Evolutionary conservation across 805 yeast species (phyloP).

Genomic region (Candida wancherniae): DNA sequence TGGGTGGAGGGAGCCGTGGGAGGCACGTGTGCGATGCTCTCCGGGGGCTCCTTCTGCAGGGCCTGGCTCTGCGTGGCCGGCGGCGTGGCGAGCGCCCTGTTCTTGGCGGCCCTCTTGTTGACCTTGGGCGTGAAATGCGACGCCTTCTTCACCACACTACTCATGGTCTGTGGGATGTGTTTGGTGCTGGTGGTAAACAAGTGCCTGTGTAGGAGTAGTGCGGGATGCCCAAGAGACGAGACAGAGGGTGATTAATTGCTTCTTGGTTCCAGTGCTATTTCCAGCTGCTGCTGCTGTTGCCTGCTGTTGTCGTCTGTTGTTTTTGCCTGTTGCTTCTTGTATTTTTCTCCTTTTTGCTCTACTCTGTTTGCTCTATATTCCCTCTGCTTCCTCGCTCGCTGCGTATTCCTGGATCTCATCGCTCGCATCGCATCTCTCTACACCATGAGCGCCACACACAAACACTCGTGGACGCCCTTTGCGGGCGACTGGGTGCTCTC

Average conservation of each 20-base stretch:
- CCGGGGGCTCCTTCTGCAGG: slow-evolving; percentile 1
- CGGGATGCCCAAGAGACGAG: too few relatives aligned
- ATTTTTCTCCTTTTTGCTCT: background rate
- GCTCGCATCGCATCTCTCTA: background rate
- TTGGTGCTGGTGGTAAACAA: background rate
- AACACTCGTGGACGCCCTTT: slow-evolving; percentile 19
- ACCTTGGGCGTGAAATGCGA: slow-evolving; percentile 64
- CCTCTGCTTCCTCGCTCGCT: background rate
- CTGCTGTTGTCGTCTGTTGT: background rate
- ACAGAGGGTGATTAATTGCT: too few relatives aligned
- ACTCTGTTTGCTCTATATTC: too few relatives aligned
- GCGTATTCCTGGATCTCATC: background rate
- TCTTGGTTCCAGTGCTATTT: too few relatives aligned
- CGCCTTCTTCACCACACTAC: slow-evolving; percentile 46
- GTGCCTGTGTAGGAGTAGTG: too few relatives aligned
- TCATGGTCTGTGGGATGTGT: slow-evolving; percentile 24
- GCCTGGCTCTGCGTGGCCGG: slow-evolving; percentile 16
- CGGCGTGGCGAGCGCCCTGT: slow-evolving; percentile 13
- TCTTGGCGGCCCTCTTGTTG: slow-evolving; percentile 23
- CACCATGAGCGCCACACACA: slow-evolving; percentile 16
- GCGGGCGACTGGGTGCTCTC: slow-evolving; percentile 50
- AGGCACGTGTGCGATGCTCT: background rate
- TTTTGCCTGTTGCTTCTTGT: background rate
- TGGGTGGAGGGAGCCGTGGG: slow-evolving; percentile 1
- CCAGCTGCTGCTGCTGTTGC: background rate